phyloP scores from a whole-genome alignment of 768 basidiomycete genomes.

The Suillus decipiens region DNA sequence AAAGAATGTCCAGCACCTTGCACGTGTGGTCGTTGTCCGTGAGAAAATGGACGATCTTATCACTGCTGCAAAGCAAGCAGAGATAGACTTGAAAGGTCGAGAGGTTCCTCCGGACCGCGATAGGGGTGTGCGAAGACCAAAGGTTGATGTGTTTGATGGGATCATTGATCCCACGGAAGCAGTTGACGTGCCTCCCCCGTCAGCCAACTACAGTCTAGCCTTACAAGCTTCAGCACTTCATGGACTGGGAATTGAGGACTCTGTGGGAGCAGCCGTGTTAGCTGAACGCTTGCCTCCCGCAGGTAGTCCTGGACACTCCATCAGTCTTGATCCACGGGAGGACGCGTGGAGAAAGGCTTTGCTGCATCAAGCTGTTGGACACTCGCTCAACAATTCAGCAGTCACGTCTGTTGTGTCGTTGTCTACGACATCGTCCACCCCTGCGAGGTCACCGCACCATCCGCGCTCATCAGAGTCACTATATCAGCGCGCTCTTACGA shows the following conservation, averaged over 20 bases:
- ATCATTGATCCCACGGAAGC: conserved; percentile 84
- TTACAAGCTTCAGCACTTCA: conserved; percentile 74
- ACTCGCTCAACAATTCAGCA: conserved; percentile 65
- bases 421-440: conserved; percentile 36
- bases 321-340: conserved; percentile 51
- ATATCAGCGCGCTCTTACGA: conserved; percentile 18
- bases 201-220: conserved; percentile 68
- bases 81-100: conserved; percentile 66
- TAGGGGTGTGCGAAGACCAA: conserved; percentile 39
- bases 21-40: conserved; percentile 79
- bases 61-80: conserved; percentile 72
- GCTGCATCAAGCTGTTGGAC: conserved; percentile 76
- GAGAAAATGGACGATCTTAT: conserved; percentile 76
- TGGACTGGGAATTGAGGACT: conserved; percentile 73
- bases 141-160: conserved; percentile 45
- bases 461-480: conserved; percentile 27
- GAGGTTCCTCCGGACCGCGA: conserved; percentile 49
- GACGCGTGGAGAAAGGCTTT: conserved; percentile 78
- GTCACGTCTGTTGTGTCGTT: conserved; percentile 40
- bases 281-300: conserved; percentile 74
- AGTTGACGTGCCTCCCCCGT: conserved; percentile 75
- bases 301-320: conserved; percentile 57
- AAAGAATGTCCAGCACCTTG: conserved; percentile 41
- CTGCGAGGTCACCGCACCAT: conserved; percentile 32
- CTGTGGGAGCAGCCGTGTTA: conserved; percentile 72